Base-by-base conservation (phyloP, 2,329 filamentous ascomycete species). In the Tolypocladium tropicale region DNA sequence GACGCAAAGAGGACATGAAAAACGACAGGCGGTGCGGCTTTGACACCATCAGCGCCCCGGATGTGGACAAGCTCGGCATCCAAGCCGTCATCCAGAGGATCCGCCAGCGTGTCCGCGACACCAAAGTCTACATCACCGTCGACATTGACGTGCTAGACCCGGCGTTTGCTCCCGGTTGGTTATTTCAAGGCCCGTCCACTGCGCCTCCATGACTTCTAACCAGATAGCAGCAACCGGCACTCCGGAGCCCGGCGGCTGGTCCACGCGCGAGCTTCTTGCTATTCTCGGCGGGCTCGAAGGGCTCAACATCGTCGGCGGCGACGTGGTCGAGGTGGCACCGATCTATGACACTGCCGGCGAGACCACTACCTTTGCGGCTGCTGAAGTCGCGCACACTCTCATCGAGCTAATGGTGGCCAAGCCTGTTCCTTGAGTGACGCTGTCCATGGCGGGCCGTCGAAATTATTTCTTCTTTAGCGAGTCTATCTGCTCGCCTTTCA, bases 81-180 rank as follows among this genome's bases (percentile, higher is more conserved):
- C 74, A 76, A 54, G 88, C 86, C 1, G 74, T 94, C 53, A 79
- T 90, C 7, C 71, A 82, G 16, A 71, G 73, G 23, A 91, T 95
- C 62, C 74, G 92, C 65, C 70, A 80, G 3, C 80, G 84, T 1
- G 83, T 92, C 6, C 88, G 88, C 0, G 80, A 87, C 59, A 81
- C 79, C 56, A 88, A 87, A 0, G 87, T 94, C 1, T 93, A 93
- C 65, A 72, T 93, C 10, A 85, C 79, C 52, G 80, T 70, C 23
- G 90, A 95, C 65, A 94, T 94, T 62, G 89, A 94, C 65, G 90
- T 88, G 0, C 74, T 93, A 2, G 89, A 93, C 67, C 89, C 89
- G 14, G 63, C 61, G 1, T 64, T 62, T 56, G 64, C 63, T 0
- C 64, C 64, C 9, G 60, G 58, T 61, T 50, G 12, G 54, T 34